Evolutionary conservation across 2,329 filamentous ascomycete genomes (phyloP).

Genomic region (Lachnellula arida): DNA sequence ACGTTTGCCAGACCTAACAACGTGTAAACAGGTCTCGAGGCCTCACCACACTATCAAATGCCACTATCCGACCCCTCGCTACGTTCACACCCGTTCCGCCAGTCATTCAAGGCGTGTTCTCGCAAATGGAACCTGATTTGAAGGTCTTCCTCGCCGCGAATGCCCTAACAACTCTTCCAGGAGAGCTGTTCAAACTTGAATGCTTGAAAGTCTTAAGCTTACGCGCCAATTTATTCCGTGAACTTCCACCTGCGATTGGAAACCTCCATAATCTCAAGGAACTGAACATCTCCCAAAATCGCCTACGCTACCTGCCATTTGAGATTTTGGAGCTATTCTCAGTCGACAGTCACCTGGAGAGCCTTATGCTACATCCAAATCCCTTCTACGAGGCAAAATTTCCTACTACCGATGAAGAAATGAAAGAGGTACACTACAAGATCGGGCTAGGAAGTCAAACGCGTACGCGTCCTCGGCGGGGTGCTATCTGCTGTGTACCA

Average conservation of each 20-base stretch:
- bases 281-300: conserved; percentile 63
- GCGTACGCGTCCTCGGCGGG: conserved; percentile 4
- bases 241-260: conserved; percentile 56
- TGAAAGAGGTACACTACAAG: conserved; percentile 7
- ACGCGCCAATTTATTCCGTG: conserved; percentile 56
- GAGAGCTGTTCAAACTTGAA: conserved; percentile 56
- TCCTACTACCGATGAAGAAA: conserved; percentile 6
- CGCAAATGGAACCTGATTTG: conserved; percentile 52
- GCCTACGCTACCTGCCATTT: conserved; percentile 54
- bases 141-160: conserved; percentile 61
- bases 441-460: conserved; percentile 9
- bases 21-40: conserved; percentile 17
- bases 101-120: conserved; percentile 39
- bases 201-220: conserved; percentile 62
- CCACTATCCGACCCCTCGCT: conserved; percentile 52
- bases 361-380: conserved; percentile 58
- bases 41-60: conserved; percentile 50
- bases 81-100: conserved; percentile 46
- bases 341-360: conserved; percentile 40
- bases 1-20: conserved; percentile 8
- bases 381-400: conserved; percentile 47
- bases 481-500: neutral
- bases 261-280: conserved; percentile 54
- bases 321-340: conserved; percentile 56
- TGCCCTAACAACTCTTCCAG: conserved; percentile 49